Conservation (phyloP, 129 eudicot genomes). For the Flaveria ramosissima region DNA sequence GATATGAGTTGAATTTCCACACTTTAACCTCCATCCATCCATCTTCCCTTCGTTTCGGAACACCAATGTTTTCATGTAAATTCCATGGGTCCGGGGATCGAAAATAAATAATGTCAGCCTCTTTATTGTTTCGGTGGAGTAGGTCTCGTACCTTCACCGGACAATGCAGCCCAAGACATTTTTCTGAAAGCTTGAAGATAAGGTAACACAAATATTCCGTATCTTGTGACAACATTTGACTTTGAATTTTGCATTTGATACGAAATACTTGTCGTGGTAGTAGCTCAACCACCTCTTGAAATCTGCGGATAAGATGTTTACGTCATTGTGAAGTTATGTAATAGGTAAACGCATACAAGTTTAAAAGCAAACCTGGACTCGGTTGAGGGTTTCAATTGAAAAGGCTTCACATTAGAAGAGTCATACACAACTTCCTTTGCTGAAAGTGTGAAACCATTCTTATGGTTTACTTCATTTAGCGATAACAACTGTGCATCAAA, state of each 20-base stretch:
- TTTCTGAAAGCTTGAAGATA: constrained; percentile 19
- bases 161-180: constrained; percentile 6
- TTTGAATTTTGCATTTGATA: neutral
- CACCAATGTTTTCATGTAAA: neutral
- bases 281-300: neutral
- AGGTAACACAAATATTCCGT: neutral
- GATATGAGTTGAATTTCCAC: neutral
- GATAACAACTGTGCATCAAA: neutral
- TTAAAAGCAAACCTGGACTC: neutral
- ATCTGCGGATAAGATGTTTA: neutral
- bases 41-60: constrained; percentile 6
- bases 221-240: neutral
- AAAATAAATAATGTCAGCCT: constrained; percentile 1
- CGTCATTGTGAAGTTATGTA: neutral
- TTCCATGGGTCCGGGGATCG: constrained; percentile 13
- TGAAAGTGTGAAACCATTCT: neutral
- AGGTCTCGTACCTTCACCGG: constrained; percentile 14
- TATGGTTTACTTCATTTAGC: neutral
- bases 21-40: constrained; percentile 21
- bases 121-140: neutral
- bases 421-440: neutral
- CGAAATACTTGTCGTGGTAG: neutral
- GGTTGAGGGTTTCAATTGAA: neutral
- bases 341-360: neutral
- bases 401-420: neutral